Evolutionary conservation across 2,329 filamentous ascomycete genomes (phyloP).

Genomic region (Diaporthe eres): DNA sequence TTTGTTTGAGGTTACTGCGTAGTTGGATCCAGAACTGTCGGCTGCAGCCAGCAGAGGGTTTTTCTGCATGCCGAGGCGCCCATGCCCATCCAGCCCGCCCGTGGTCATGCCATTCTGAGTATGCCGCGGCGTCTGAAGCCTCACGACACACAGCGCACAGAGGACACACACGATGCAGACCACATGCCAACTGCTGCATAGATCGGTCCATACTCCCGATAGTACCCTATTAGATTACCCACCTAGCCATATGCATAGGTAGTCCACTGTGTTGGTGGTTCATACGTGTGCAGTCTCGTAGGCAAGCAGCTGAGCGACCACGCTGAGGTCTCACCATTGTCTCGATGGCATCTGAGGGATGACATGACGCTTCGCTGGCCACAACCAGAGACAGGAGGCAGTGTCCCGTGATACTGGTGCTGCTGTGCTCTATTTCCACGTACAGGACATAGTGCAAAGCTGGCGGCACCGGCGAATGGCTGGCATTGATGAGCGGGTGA

Average conservation of each 20-base stretch:
- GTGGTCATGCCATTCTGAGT: constrained; percentile 11
- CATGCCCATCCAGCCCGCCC: not conserved
- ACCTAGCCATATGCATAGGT: not conserved
- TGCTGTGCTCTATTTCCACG: not conserved
- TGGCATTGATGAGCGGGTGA: not conserved
- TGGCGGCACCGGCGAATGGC: not conserved
- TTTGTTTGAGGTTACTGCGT: constrained; percentile 13
- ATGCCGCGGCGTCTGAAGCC: not conserved
- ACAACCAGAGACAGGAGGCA: constrained; percentile 17
- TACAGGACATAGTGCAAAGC: not conserved
- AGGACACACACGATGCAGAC: not conserved
- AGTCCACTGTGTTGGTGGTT: not conserved
- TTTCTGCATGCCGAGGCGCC: constrained; percentile 13
- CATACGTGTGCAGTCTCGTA: not conserved
- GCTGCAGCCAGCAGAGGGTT: not conserved
- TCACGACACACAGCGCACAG: not conserved
- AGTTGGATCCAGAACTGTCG: not conserved
- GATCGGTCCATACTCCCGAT: not conserved
- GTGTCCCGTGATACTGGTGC: not conserved
- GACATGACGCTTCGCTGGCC: constrained; percentile 19
- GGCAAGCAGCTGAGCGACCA: not conserved
- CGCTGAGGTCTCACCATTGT: not conserved
- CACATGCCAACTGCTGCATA: not conserved
- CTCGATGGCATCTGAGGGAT: constrained; percentile 2
- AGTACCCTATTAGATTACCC: not conserved